Conservation (phyloP, 345 rosid genomes). For the Eutrema yunnanense region DNA sequence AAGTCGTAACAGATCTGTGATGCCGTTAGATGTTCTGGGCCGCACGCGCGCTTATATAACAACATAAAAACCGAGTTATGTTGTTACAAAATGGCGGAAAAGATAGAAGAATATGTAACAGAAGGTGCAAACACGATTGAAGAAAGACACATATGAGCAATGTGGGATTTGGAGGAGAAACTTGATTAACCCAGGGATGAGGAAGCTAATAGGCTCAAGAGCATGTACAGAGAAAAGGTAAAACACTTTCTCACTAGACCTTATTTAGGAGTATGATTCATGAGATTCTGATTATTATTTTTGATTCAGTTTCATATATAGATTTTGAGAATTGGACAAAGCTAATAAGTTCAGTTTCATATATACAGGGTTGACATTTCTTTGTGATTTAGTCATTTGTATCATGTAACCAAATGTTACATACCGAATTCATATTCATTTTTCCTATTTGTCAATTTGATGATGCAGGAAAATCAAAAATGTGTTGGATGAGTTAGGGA, state of each 20-base stretch:
- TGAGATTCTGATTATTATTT: neutral
- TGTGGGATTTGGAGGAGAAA: slow-evolving; percentile 90
- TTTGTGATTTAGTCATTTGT: too few relatives aligned
- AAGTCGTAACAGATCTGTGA: too few relatives aligned
- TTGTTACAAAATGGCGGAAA: slow-evolving; percentile 38
- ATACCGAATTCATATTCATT: too few relatives aligned
- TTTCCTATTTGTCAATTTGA: neutral
- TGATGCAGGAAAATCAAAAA: slow-evolving; percentile 52
- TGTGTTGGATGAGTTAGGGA: slow-evolving; percentile 91
- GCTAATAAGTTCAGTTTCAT: too few relatives aligned
- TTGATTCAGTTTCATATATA: neutral
- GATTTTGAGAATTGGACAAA: neutral
- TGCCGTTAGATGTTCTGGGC: too few relatives aligned
- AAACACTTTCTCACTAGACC: neutral
- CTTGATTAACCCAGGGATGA: slow-evolving; percentile 99
- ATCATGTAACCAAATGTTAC: too few relatives aligned
- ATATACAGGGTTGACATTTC: too few relatives aligned
- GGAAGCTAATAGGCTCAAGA: slow-evolving; percentile 77
- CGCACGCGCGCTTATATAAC: too few relatives aligned
- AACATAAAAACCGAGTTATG: neutral
- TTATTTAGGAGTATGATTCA: neutral
- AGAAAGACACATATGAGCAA: slow-evolving; percentile 50
- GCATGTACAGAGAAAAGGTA: slow-evolving; percentile 79
- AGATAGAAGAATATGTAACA: slow-evolving; percentile 36
- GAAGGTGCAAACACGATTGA: slow-evolving; percentile 50